A percentile compares a stretch with the other conserved stretches of the same genome.
phyloP scores from a whole-genome alignment of 495 filamentous ascomycete species.

The Sphaerosporella brunnea region DNA sequence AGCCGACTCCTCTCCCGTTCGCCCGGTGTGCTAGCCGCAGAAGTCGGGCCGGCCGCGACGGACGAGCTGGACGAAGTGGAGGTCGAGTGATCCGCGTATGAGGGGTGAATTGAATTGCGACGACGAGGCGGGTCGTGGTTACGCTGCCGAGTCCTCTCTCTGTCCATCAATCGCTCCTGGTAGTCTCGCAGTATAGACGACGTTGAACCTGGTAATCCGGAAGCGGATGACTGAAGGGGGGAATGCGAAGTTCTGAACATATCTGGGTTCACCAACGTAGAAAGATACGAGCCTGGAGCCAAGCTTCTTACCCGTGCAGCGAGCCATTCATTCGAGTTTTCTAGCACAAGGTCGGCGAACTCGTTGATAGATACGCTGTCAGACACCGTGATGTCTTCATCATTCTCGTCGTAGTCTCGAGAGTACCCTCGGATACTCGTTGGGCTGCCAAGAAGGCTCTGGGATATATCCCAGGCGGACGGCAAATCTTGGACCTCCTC shows the following conservation, averaged over 20 bases:
- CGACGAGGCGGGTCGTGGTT: constrained; percentile 22
- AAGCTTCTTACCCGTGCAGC: not conserved
- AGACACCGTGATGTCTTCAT: constrained; percentile 9
- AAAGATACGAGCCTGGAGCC: not conserved
- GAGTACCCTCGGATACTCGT: constrained; percentile 5
- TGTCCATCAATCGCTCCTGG: constrained; percentile 14
- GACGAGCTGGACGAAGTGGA: constrained; percentile 10
- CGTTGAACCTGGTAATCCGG: constrained; percentile 9
- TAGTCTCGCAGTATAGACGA: constrained; percentile 21
- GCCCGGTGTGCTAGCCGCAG: constrained; percentile 6
- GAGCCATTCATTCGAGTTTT: constrained; percentile 2
- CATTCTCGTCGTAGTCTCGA: constrained; percentile 15
- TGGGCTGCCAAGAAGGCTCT: constrained; percentile 1
- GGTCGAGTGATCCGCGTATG: constrained; percentile 19
- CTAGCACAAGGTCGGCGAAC: not conserved
- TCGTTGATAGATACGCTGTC: not conserved
- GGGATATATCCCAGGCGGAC: constrained; percentile 3
- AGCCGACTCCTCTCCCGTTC: constrained; percentile 11
- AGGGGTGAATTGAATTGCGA: constrained; percentile 24
- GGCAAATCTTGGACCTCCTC: constrained; percentile 5
- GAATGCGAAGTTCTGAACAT: no score
- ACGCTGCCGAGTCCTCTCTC: constrained; percentile 16
- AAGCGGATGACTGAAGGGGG: not conserved
- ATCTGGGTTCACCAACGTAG: no score
- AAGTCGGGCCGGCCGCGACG: constrained; percentile 8